Conservation (phyloP, 495 filamentous ascomycete species). For the Penicillium malachiteum region DNA sequence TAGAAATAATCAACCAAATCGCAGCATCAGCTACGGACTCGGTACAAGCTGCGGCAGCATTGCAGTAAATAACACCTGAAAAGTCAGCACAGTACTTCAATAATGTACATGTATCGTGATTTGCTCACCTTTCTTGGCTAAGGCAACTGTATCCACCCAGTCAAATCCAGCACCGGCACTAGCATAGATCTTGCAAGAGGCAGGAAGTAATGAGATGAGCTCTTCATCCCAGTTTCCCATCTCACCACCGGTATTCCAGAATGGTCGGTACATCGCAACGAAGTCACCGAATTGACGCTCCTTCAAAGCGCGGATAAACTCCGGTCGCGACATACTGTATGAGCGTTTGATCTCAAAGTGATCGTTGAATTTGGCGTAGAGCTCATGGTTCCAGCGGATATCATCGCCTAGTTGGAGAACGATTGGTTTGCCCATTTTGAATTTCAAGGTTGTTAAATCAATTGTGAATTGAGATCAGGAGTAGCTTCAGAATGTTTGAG, state of each 20-base stretch:
- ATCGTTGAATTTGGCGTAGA: constrained; percentile 54
- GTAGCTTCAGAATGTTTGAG: not conserved
- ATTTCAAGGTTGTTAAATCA: not conserved
- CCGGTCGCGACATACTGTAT: constrained; percentile 52
- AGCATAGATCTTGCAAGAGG: constrained; percentile 65
- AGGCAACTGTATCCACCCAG: constrained; percentile 68
- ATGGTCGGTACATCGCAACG: constrained; percentile 69
- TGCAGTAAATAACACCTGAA: constrained; percentile 68
- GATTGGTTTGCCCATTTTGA: constrained; percentile 30
- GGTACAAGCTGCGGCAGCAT: constrained; percentile 64
- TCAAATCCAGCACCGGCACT: constrained; percentile 75
- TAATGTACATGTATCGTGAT: not conserved
- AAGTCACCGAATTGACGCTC: constrained; percentile 70
- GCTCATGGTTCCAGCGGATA: constrained; percentile 63
- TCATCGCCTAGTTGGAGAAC: constrained; percentile 70
- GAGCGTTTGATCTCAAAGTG: constrained; percentile 52
- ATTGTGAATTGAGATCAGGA: not conserved
- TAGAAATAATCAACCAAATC: constrained; percentile 61
- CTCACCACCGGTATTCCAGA: constrained; percentile 77
- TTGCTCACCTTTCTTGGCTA: constrained; percentile 63
- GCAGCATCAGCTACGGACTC: constrained; percentile 63
- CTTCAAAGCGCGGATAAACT: constrained; percentile 62
- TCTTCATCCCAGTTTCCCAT: constrained; percentile 77
- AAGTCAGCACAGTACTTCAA: not conserved
- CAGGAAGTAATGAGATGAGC: constrained; percentile 63